Conservation (phyloP, 768 basidiomycete species). For the Xanthoconium stramineum region DNA sequence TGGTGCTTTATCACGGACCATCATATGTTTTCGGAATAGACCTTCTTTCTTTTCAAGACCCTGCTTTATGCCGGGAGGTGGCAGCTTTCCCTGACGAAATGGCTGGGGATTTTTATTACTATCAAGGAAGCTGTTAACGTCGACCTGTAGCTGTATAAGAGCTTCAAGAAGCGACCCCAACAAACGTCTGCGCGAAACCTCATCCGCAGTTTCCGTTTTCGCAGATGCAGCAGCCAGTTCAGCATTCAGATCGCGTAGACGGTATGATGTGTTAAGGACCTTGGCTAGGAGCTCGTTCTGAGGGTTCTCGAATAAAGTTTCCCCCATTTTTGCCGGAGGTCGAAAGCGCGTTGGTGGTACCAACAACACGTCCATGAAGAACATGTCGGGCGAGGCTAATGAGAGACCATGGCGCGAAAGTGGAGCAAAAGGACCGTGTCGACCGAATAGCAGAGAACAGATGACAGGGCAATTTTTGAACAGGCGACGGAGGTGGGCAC, state of each 20-base stretch:
- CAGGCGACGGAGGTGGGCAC: conserved; percentile 86
- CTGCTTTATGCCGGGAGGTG: conserved; percentile 94
- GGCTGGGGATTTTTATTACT: conserved; percentile 90
- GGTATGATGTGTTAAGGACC: conserved; percentile 77
- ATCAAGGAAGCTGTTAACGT: conserved; percentile 97
- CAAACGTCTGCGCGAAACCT: conserved; percentile 48
- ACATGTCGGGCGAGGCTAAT: conserved; percentile 86
- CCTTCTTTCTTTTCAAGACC: conserved; percentile 98
- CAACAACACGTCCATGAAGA: conserved; percentile 91
- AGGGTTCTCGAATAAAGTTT: conserved; percentile 91
- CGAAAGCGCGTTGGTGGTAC: conserved; percentile 95
- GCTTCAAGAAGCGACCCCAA: conserved; percentile 73
- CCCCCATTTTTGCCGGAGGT: conserved; percentile 88
- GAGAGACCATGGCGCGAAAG: conserved; percentile 59
- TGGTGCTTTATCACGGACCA: conserved; percentile 54
- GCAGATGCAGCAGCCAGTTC: conserved; percentile 58
- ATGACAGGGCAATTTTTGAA: conserved; percentile 82
- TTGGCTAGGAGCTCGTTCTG: conserved; percentile 88
- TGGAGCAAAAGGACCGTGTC: conserved; percentile 81
- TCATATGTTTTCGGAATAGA: conserved; percentile 97
- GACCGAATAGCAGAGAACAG: conserved; percentile 85
- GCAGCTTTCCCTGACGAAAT: conserved; percentile 83
- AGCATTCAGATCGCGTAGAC: conserved; percentile 71
- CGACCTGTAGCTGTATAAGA: conserved; percentile 85
- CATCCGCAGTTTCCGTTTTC: conserved; percentile 55